Conservation (phyloP, 345 rosid species). For the Eucalyptus urophylla region DNA sequence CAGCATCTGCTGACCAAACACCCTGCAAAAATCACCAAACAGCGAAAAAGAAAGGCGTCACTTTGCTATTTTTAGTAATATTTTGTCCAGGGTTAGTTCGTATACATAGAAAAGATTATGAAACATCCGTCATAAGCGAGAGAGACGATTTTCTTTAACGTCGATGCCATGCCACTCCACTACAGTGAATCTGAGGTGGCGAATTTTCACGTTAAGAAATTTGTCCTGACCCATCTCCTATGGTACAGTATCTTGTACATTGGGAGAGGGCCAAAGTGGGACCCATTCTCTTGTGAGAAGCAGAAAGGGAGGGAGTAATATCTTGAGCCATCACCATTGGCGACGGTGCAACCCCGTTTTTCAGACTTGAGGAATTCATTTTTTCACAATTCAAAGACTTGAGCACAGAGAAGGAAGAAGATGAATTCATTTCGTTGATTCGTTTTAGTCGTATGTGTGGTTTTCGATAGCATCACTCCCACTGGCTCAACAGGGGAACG, state of each 20-base stretch:
- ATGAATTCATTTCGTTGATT: neutral
- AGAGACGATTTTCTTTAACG: neutral
- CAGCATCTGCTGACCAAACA: constrained; percentile 48
- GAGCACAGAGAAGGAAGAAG: neutral
- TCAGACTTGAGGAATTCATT: neutral
- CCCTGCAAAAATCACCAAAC: constrained; percentile 34
- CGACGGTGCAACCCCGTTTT: neutral
- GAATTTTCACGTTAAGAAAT: neutral
- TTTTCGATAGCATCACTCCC: neutral
- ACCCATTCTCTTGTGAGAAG: neutral
- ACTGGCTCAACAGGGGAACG: neutral
- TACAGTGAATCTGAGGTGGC: neutral
- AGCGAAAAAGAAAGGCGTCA: neutral
- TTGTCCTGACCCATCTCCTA: neutral
- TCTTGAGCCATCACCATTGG: neutral
- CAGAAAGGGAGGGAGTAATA: neutral
- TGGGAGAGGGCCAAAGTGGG: neutral
- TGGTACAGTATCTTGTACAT: neutral
- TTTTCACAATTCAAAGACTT: neutral
- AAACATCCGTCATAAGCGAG: neutral
- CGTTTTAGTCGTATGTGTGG: neutral
- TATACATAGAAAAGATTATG: neutral
- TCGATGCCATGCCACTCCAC: neutral
- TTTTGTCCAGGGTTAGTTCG: neutral
- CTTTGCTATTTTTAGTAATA: neutral